Evolutionary conservation across 2,329 filamentous ascomycete species (phyloP), one percentile per base, ranked within the genome.

Genomic region (Xenoacremonium recifei): DNA sequence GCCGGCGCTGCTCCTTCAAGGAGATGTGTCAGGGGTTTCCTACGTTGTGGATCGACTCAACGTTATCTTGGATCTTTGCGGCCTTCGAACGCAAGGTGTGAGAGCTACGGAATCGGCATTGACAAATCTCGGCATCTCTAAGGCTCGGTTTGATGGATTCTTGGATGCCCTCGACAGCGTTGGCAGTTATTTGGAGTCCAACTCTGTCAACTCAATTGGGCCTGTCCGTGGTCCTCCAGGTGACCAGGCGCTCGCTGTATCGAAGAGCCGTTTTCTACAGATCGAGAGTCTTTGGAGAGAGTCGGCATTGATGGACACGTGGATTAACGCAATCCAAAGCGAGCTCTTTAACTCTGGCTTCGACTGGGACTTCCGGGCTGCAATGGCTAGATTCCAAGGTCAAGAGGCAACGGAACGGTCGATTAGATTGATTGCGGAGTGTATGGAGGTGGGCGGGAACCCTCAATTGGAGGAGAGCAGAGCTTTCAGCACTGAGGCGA

Each of bases 61-160:
- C 18, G 61, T 62, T 4, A 48, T 70, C 7, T 50, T 74, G 13
- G 55, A 73, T 18, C 55, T 67, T 2, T 66, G 63, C 16, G 66
- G 65, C 4, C 45, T 68, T 21, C 44, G 35, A 15, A 33, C 13
- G 4, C 39, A 20, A n/a, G 39, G 37, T 5, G 23, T 16, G 6
- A 21, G 33, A 17, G 41, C 45, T 4, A 42, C 51, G 10, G 43
- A 40, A 13, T 42, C 45, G 6, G 38, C 39, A 27, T 37, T 65
- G 18, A 36, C 39, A n/a, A 60, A 55, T 20, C 35, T 68, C 23
- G 50, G 48, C 6, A 55, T 65, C 21, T 59, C 59, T 2, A 37
- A 17, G 7, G 21, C 23, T 6, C 42, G 48, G 23, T 53, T 63
- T 17, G 16, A 29, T 3, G 47, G 32, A 10, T 54, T 66, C 11